phyloP scores from a whole-genome alignment of 805 yeast species.

The Schwanniomyces pseudopolymorphus region DNA sequence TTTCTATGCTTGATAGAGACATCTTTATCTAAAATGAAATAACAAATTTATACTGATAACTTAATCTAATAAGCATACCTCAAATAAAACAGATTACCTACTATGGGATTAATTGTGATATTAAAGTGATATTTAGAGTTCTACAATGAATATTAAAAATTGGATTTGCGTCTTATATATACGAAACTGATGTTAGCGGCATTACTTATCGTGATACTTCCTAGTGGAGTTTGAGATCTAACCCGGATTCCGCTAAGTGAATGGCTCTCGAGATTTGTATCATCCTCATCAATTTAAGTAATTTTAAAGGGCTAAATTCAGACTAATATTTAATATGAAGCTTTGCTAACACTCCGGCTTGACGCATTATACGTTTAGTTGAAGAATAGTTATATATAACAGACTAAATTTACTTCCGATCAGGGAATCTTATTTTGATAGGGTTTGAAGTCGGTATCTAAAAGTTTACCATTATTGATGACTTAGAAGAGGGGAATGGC shows the following conservation, averaged over 20 bases:
- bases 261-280: no score
- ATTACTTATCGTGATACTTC: not conserved
- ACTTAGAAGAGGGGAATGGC: no score
- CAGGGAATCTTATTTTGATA: no score
- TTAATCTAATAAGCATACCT: constrained; percentile 4
- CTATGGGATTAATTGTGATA: not conserved
- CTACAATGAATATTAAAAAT: no score
- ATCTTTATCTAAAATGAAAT: constrained; percentile 3
- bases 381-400: no score
- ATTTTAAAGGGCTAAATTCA: not conserved
- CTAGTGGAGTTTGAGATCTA: not conserved
- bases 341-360: no score
- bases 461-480: no score
- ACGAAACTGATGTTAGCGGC: not conserved
- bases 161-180: not conserved
- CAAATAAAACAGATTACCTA: not conserved
- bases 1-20: not conserved
- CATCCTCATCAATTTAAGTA: no score
- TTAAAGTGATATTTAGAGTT: not conserved
- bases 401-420: no score
- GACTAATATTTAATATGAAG: no score
- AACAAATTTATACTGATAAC: constrained; percentile 1
- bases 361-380: no score
- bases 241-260: not conserved
- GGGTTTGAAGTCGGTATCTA: no score